These are phyloP conservation scores for Erodium maritimum DNA, from an alignment of 345 rosid genomes.

Conservation along the genomic window DNA sequence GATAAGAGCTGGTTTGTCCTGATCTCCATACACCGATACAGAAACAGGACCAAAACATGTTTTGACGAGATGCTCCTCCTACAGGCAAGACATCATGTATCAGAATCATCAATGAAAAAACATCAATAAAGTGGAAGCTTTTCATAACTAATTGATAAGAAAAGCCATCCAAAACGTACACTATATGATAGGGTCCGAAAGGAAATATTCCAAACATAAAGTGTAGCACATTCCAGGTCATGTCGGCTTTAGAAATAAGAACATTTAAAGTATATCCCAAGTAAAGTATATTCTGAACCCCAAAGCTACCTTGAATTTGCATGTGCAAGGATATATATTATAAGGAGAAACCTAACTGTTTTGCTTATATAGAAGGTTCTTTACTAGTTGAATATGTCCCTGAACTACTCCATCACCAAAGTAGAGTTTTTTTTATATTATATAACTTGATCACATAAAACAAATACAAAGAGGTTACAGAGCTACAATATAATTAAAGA, in stretches of 20 bases:
- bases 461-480: neutral
- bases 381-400: neutral
- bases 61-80: conserved; percentile 71
- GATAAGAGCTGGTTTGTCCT: conserved; percentile 86
- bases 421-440: too few relatives aligned
- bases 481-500: neutral
- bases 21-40: conserved; percentile 85
- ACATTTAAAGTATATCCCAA: too few relatives aligned
- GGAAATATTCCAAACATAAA: too few relatives aligned
- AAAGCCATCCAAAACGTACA: neutral
- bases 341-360: neutral
- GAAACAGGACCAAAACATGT: conserved; percentile 55
- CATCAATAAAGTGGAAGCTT: neutral
- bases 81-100: conserved; percentile 14
- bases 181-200: neutral
- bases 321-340: neutral
- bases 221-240: too few relatives aligned
- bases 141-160: neutral
- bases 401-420: neutral
- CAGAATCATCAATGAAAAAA: conserved; percentile 8
- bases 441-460: too few relatives aligned
- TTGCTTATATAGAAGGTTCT: neutral
- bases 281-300: neutral
- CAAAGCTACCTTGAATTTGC: neutral
- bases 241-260: too few relatives aligned